Conservation (phyloP, 2,329 filamentous ascomycete genomes). For the Chaetomium strumarium region DNA sequence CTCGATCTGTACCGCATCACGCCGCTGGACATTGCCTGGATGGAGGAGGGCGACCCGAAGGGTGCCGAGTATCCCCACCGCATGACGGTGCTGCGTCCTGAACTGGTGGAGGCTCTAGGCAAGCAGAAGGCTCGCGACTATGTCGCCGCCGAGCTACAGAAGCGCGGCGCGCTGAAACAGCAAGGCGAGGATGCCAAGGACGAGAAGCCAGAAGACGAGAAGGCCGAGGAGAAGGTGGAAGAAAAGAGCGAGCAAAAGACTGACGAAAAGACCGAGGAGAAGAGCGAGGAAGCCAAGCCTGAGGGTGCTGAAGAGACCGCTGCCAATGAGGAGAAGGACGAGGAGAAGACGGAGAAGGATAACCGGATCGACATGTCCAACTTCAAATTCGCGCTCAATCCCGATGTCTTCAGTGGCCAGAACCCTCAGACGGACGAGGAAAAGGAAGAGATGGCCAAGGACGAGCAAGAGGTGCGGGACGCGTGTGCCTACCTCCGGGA, state of each 20-base stretch:
- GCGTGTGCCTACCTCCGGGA: conserved; percentile 73
- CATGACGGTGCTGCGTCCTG: conserved; percentile 89
- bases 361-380: conserved; percentile 78
- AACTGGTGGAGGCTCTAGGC: conserved; percentile 82
- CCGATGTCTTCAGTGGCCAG: conserved; percentile 92
- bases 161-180: conserved; percentile 43
- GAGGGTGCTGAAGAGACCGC: conserved; percentile 7
- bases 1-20: conserved; percentile 93
- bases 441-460: conserved; percentile 72
- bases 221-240: conserved; percentile 24
- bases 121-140: conserved; percentile 84
- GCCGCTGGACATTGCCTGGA: conserved; percentile 83
- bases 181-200: conserved; percentile 22
- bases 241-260: too few relatives aligned
- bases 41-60: conserved; percentile 63
- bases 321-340: conserved; percentile 27
- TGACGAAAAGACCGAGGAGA: conserved; percentile 24
- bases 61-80: conserved; percentile 74
- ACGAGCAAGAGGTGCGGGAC: conserved; percentile 82
- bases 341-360: conserved; percentile 41
- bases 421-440: conserved; percentile 84
- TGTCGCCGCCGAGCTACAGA: conserved; percentile 71
- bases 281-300: conserved; percentile 29
- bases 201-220: conserved; percentile 21
- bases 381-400: conserved; percentile 86